Evolutionary conservation across 441 rosid species (phyloP).

Genomic region (Daphne laureola): DNA sequence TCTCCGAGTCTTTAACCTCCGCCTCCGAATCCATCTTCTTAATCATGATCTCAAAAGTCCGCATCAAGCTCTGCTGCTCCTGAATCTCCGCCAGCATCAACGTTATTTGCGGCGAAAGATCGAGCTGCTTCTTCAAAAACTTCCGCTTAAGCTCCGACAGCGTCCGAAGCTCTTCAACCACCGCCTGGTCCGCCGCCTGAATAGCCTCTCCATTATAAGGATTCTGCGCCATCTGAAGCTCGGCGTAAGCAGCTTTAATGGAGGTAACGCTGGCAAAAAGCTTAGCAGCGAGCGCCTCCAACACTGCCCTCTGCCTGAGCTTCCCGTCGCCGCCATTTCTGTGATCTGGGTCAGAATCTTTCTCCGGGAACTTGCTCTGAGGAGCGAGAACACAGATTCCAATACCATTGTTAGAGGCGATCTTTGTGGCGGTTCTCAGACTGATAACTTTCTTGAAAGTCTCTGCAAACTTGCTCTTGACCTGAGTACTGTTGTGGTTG

Average conservation of each 20-base stretch:
- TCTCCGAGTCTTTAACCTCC: slow-evolving; percentile 25
- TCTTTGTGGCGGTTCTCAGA: slow-evolving; percentile 42
- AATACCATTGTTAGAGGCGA: slow-evolving; percentile 57
- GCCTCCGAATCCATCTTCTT: slow-evolving; percentile 43
- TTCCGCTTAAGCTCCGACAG: slow-evolving; percentile 52
- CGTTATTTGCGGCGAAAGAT: slow-evolving; percentile 60
- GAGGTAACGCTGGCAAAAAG: slow-evolving; percentile 50
- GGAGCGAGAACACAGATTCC: slow-evolving; percentile 62
- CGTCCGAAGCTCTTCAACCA: slow-evolving; percentile 46
- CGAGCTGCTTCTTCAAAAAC: slow-evolving; percentile 45
- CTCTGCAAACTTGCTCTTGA: slow-evolving; percentile 55
- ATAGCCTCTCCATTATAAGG: slow-evolving; percentile 59
- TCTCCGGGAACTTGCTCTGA: slow-evolving; percentile 32
- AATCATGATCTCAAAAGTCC: slow-evolving; percentile 47
- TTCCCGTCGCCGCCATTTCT: slow-evolving; percentile 20
- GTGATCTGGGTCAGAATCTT: slow-evolving; percentile 18
- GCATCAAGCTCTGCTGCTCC: slow-evolving; percentile 66
- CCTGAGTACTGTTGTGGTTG: slow-evolving; percentile 37
- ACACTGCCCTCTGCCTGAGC: slow-evolving; percentile 37
- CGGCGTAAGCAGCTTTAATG: slow-evolving; percentile 64
- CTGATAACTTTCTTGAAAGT: slow-evolving; percentile 64
- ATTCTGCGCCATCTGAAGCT: slow-evolving; percentile 62
- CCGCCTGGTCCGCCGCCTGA: slow-evolving; percentile 51
- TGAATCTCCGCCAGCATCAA: slow-evolving; percentile 63
- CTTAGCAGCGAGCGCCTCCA: slow-evolving; percentile 62